Conservation (phyloP, 257 asterid species). For the Gentiana straminea region DNA sequence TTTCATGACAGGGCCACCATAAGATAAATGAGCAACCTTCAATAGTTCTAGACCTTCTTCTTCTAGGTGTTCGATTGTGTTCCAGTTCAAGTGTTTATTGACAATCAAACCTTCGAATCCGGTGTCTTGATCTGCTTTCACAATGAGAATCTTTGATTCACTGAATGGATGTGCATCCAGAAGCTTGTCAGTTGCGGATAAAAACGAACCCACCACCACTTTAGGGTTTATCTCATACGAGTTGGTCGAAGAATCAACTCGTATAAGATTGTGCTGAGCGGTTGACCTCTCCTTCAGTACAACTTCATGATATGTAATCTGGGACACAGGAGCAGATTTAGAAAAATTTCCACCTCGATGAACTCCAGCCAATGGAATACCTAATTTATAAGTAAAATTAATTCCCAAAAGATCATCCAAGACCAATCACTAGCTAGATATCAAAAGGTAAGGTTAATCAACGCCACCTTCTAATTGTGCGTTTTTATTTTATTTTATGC, state of each 20-base stretch:
- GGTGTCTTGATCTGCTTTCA: conserved; percentile 45
- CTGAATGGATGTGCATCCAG: conserved; percentile 56
- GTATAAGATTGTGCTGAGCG: conserved; percentile 22
- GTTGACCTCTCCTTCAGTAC: conserved; percentile 38
- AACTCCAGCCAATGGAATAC: conserved; percentile 23
- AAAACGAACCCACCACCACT: conserved; percentile 43
- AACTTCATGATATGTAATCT: conserved; percentile 51
- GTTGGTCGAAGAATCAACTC: conserved; percentile 22
- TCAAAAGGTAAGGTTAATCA: not conserved
- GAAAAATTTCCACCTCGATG: conserved; percentile 13
- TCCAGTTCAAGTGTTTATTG: conserved; percentile 75
- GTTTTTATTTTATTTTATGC: too few species aligned
- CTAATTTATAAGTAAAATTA: conserved; percentile 20
- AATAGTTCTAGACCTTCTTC: conserved; percentile 40
- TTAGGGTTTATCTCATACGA: conserved; percentile 34
- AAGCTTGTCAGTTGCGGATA: conserved; percentile 71
- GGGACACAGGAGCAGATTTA: conserved; percentile 14
- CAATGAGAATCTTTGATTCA: conserved; percentile 58
- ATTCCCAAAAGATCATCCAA: not conserved
- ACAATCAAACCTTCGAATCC: conserved; percentile 68
- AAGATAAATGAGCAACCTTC: conserved; percentile 57
- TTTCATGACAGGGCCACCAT: conserved; percentile 78
- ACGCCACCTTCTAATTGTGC: not conserved
- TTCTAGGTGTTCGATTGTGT: conserved; percentile 48
- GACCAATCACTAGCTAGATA: not conserved